Conservation (phyloP, 129 eudicot species). For the Ambrosia trifida region DNA sequence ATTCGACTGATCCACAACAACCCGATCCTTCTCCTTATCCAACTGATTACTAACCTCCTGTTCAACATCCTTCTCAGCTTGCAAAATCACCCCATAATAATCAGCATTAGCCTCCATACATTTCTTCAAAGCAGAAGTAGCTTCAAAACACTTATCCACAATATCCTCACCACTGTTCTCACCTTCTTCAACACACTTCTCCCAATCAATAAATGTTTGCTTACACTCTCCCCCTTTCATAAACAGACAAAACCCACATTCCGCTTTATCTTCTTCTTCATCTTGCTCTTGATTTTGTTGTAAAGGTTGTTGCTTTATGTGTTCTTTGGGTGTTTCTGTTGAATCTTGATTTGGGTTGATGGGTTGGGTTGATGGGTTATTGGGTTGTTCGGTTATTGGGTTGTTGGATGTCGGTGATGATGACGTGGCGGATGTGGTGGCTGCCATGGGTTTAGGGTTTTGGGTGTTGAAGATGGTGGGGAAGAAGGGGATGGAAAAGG, state of each 20-base stretch:
- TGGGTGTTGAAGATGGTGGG: constrained; percentile 9
- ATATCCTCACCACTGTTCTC: constrained; percentile 64
- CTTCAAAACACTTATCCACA: constrained; percentile 44
- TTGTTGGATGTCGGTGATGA: constrained; percentile 16
- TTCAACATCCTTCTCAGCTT: constrained; percentile 34
- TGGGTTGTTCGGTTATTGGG: constrained; percentile 23
- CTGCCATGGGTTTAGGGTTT: constrained; percentile 29
- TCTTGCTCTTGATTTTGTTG: constrained; percentile 25
- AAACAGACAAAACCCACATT: constrained; percentile 67
- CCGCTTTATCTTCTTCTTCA: constrained; percentile 42
- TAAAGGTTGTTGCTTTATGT: no score
- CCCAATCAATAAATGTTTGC: constrained; percentile 57
- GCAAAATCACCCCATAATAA: constrained; percentile 42
- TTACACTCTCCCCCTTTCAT: constrained; percentile 78
- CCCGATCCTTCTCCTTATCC: constrained; percentile 15
- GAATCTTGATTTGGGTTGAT: constrained; percentile 14
- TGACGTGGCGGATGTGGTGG: constrained; percentile 25
- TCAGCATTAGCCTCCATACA: constrained; percentile 88
- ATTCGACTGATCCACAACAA: not conserved
- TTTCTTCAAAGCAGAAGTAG: constrained; percentile 55
- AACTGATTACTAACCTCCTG: constrained; percentile 23
- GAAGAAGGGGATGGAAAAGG: constrained; percentile 18
- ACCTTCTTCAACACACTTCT: constrained; percentile 64
- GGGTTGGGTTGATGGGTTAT: constrained; percentile 30
- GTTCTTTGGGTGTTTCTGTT: not conserved